Percentiles rank a stretch among this genome's conserved stretches.
These are phyloP conservation scores for Penicillium samsonianum DNA, from an alignment of 495 filamentous ascomycete genomes.

Conservation along the genomic window DNA sequence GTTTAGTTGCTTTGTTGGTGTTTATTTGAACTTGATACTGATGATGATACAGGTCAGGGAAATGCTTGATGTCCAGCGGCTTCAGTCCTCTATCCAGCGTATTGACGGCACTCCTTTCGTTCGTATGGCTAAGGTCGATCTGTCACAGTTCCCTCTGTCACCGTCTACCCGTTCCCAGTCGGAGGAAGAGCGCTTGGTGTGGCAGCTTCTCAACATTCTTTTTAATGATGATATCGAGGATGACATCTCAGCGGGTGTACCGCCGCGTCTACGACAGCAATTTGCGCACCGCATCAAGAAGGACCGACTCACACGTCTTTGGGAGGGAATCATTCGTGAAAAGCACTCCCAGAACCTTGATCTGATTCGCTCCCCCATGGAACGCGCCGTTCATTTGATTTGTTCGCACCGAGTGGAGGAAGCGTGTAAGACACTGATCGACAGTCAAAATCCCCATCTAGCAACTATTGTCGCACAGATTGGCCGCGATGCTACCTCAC, in stretches of 20 bases:
- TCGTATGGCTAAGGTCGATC: constrained; percentile 35
- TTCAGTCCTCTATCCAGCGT: constrained; percentile 36
- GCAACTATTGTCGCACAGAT: constrained; percentile 82
- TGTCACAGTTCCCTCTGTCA: constrained; percentile 40
- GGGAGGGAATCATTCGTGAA: constrained; percentile 50
- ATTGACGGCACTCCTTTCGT: constrained; percentile 45
- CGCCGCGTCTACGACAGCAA: constrained; percentile 39
- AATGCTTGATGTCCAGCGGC: constrained; percentile 41
- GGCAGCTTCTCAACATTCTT: constrained; percentile 73
- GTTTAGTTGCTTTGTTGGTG: constrained; percentile 7
- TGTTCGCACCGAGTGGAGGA: constrained; percentile 74
- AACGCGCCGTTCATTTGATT: constrained; percentile 79
- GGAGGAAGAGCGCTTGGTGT: constrained; percentile 43
- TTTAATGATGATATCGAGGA: constrained; percentile 68
- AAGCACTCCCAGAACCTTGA: constrained; percentile 50
- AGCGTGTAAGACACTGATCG: constrained; percentile 75
- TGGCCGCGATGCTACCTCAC: constrained; percentile 62
- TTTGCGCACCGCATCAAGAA: constrained; percentile 55
- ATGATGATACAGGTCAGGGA: constrained; percentile 28
- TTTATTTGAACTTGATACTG: constrained; percentile 2
- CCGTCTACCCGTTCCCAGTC: constrained; percentile 24
- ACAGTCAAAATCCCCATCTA: constrained; percentile 72
- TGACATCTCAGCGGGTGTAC: constrained; percentile 47
- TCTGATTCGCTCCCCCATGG: constrained; percentile 62
- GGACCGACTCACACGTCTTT: constrained; percentile 51